A percentile compares a stretch with the other conserved stretches of the same genome.
Evolutionary conservation across 2,329 filamentous ascomycete genomes (phyloP).

Genomic region (Alternaria burnsii): DNA sequence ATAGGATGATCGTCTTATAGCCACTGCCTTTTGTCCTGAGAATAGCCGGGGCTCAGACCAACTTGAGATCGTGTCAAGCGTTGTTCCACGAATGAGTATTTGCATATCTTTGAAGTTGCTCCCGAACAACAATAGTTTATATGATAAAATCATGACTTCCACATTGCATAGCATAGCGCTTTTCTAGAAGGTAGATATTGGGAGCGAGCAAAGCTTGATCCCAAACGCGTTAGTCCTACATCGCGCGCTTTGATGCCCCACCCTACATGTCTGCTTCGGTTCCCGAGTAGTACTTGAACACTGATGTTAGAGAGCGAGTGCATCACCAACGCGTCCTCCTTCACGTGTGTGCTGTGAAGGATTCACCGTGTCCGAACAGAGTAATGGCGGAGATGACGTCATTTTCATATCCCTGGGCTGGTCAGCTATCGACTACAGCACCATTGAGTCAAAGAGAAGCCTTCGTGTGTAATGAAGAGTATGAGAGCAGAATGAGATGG

Average conservation of each 20-base stretch:
- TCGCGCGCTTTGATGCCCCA: background rate
- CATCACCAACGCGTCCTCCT: background rate
- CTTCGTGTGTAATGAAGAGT: fast-evolving
- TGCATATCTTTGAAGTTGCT: too few species aligned
- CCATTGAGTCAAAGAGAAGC: fast-evolving
- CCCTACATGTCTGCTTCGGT: background rate
- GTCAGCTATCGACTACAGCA: background rate
- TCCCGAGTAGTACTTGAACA: fast-evolving
- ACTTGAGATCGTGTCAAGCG: background rate
- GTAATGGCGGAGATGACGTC: background rate
- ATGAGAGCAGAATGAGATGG: background rate
- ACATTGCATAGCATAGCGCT: background rate
- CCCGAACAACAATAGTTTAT: background rate
- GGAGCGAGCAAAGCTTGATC: background rate
- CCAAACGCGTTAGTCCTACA: background rate
- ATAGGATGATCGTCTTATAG: background rate
- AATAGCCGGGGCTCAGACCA: background rate
- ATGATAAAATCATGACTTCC: background rate
- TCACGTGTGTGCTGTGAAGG: background rate
- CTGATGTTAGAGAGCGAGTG: too few species aligned
- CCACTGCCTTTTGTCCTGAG: constrained; percentile 5
- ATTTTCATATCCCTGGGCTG: background rate
- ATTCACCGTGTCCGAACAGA: background rate
- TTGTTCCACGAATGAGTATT: background rate
- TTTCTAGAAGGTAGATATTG: background rate